These are phyloP conservation scores for Nevesoporus exiguus DNA, from an alignment of 768 basidiomycete genomes.

Conservation along the genomic window DNA sequence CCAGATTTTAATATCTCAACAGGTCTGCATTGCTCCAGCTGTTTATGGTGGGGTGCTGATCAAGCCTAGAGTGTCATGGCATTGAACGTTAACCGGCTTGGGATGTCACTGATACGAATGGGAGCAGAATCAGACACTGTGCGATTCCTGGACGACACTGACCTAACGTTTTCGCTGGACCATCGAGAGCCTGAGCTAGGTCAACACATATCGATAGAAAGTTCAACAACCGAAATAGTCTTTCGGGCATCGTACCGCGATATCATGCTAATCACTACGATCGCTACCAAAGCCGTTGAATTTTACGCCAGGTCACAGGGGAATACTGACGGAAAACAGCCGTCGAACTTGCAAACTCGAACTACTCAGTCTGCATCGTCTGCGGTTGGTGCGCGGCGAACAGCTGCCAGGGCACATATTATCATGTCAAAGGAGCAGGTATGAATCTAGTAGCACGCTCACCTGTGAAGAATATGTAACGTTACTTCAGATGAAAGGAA, in stretches of 20 bases:
- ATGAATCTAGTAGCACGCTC: constrained; percentile 11
- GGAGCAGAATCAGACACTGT: constrained; percentile 77
- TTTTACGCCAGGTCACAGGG: constrained; percentile 54
- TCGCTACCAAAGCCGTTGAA: constrained; percentile 82
- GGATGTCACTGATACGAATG: constrained; percentile 94
- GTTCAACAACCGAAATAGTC: constrained; percentile 78
- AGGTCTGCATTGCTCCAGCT: constrained; percentile 49
- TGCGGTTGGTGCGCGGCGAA: constrained; percentile 5
- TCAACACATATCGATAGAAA: constrained; percentile 78
- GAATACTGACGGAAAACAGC: constrained; percentile 10
- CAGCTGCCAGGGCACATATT: constrained; percentile 40
- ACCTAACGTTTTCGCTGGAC: constrained; percentile 84
- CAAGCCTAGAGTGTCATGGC: constrained; percentile 71
- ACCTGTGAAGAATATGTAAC: background rate
- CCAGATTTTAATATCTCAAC: constrained; percentile 85
- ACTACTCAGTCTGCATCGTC: constrained; percentile 4
- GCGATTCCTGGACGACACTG: constrained; percentile 90
- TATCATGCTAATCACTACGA: constrained; percentile 81
- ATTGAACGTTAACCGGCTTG: constrained; percentile 73
- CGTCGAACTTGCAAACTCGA: constrained; percentile 8
- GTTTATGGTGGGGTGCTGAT: constrained; percentile 9
- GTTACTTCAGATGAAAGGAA: constrained; percentile 64
- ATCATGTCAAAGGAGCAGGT: constrained; percentile 84
- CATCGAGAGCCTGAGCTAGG: constrained; percentile 67
- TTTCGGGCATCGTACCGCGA: constrained; percentile 96